Percentiles rank a stretch among this genome's conserved stretches.
These are phyloP conservation scores for Alternaria brassicae DNA, from an alignment of 2,329 filamentous ascomycete species.

Conservation along the genomic window DNA sequence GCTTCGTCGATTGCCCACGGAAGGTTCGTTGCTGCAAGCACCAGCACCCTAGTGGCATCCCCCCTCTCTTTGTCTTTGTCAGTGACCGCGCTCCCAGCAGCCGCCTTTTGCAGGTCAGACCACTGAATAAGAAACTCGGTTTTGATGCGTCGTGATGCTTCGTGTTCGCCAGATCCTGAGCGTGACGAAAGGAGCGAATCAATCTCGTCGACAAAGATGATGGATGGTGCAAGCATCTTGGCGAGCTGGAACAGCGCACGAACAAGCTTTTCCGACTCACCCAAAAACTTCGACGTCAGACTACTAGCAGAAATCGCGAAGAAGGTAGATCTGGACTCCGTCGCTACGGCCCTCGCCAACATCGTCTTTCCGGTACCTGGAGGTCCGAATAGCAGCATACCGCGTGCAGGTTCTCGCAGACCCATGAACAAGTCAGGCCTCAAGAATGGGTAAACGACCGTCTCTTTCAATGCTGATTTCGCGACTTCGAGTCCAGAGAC, in stretches of 20 bases:
- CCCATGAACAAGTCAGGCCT: constrained; percentile 96
- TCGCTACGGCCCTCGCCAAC: constrained; percentile 92
- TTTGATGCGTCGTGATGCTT: constrained; percentile 92
- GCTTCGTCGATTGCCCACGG: constrained; percentile 99
- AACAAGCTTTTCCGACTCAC: constrained; percentile 95
- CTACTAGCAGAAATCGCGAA: constrained; percentile 97
- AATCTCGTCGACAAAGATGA: constrained; percentile 99
- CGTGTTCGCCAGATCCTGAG: constrained; percentile 80
- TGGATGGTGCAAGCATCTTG: constrained; percentile 86
- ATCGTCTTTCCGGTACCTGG: constrained; percentile 99
- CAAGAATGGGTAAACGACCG: constrained; percentile 95
- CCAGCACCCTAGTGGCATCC: constrained; percentile 86
- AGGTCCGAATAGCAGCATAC: constrained; percentile 95
- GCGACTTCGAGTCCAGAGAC: constrained; percentile 89
- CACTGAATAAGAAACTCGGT: constrained; percentile 98
- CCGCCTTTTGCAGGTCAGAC: constrained; percentile 91
- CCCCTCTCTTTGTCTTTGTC: constrained; percentile 73
- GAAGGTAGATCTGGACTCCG: constrained; percentile 92
- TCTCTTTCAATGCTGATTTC: constrained; percentile 91
- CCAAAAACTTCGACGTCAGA: constrained; percentile 93
- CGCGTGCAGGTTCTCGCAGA: constrained; percentile 87
- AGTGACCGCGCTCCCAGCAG: constrained; percentile 78
- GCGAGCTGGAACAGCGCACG: constrained; percentile 90
- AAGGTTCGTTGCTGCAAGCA: constrained; percentile 92
- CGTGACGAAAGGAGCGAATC: constrained; percentile 89